Evolutionary conservation across 306 rosid species (phyloP), one percentile per base, ranked within the genome.

Genomic region (Leucaena leucocephala): DNA sequence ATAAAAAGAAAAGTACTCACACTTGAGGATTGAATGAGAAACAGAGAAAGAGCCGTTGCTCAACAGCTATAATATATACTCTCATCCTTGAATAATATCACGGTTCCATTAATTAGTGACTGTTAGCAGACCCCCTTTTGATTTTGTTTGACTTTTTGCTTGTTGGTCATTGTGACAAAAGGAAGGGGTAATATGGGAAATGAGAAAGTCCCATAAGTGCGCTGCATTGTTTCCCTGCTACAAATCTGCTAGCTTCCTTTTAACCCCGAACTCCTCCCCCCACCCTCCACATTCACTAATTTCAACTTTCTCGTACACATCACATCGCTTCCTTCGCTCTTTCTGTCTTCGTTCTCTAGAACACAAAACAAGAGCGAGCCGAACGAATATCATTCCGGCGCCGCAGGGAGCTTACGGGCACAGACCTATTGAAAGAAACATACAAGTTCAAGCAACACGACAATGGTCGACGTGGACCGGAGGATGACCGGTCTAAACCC

Each of bases 401-500:
- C 42, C 46, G 74, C 42, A 21, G 69, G 8, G 33, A 17, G 33
- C 3, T 65, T 17, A 38, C 33, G 42, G 46, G 40, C 69, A 16
- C 45, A 15, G 6, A 7, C 27, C 11, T 4, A 17, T 9, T 15
- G 19, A 38, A 3, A 40, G 2, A 68, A 72, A 33, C 59, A 44
- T 48, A 46, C 8, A 36, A 52, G 6, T 72, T 17, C 16, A 35
- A 72, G n/a, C 48, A 6, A 39, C 49, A n/a, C 44, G 11, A 85
- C 68, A 73, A 96, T 96, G 99, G 99, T 96, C n/a, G 99, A 96
- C 89, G 98, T 96, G 36, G 99, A 91, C 90, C 93, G 96, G 84
- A 89, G 99, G 70, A 93, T 96, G 93, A 72, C 94, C 86, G 97
- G 98, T 70, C 91, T 93, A 5, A 96, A 91, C 81, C 98, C 99